Percentiles rank a stretch among this genome's conserved stretches.
These are phyloP conservation scores for Cercospora sp. DNA, from an alignment of 2,329 filamentous ascomycete species.

Conservation along the genomic window DNA sequence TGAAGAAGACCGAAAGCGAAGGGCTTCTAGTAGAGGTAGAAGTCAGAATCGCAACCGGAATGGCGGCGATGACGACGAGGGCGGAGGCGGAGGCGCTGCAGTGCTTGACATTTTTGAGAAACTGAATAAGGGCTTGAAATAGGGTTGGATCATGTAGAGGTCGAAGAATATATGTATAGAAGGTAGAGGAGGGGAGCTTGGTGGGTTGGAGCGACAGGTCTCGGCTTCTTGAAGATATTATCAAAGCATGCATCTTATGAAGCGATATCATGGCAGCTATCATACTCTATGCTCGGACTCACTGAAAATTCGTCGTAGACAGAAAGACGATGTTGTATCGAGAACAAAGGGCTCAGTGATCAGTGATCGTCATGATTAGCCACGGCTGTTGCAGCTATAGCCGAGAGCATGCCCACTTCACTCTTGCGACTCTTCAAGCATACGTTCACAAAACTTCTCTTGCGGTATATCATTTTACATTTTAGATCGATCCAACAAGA, in stretches of 20 bases:
- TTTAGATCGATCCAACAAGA: too few relatives aligned
- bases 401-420: not conserved
- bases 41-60: slow-evolving; percentile 28
- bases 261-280: not conserved
- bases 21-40: slow-evolving; percentile 26
- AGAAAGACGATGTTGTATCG: too few relatives aligned
- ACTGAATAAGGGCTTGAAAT: slow-evolving; percentile 36
- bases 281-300: too few relatives aligned
- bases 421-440: not conserved
- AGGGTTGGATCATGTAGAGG: not conserved
- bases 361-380: not conserved
- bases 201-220: not conserved
- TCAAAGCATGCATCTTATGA: not conserved
- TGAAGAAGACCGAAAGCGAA: slow-evolving; percentile 34
- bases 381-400: not conserved
- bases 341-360: not conserved
- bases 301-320: too few relatives aligned
- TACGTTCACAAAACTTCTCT: not conserved
- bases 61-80: slow-evolving; percentile 31
- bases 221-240: not conserved
- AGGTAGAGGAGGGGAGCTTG: not conserved
- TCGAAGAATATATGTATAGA: not conserved
- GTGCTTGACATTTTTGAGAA: slow-evolving; percentile 39
- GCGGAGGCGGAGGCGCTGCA: slow-evolving; percentile 34
- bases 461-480: too few relatives aligned